Percentiles rank a stretch among this genome's conserved stretches.
These are phyloP conservation scores for Lachnellula cervina DNA, from an alignment of 2,329 filamentous ascomycete species.

Conservation along the genomic window DNA sequence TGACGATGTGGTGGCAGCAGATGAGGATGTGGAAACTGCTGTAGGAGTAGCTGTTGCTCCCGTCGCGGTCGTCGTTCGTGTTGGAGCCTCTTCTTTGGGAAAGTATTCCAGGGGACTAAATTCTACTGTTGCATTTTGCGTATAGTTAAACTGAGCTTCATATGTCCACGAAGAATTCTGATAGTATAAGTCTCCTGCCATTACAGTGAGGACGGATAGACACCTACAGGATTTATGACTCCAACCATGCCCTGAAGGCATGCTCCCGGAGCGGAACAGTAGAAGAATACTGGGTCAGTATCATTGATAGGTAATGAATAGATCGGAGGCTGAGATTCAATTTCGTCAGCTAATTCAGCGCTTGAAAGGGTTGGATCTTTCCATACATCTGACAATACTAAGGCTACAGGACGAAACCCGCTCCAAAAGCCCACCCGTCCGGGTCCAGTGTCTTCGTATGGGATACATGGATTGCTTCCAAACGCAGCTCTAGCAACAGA, in stretches of 20 bases:
- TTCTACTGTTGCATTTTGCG: constrained; percentile 45
- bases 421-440: constrained; percentile 51
- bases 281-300: constrained; percentile 62
- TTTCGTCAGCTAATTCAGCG: constrained; percentile 1
- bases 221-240: constrained; percentile 62
- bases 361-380: background rate
- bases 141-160: constrained; percentile 42
- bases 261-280: constrained; percentile 62
- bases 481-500: constrained; percentile 59
- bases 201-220: background rate
- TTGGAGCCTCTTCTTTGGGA: constrained; percentile 41
- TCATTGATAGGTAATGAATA: constrained; percentile 50
- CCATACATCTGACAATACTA: constrained; percentile 38
- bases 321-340: constrained; percentile 31
- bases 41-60: constrained; percentile 1
- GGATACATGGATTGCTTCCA: constrained; percentile 53
- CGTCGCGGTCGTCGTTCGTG: constrained; percentile 6
- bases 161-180: constrained; percentile 45
- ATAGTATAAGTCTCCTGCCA: background rate
- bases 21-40: background rate
- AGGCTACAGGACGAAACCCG: constrained; percentile 43
- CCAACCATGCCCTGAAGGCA: constrained; percentile 71
- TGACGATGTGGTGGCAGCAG: constrained; percentile 1
- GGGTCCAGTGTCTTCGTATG: constrained; percentile 49
- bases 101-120: constrained; percentile 52